Base-by-base conservation (phyloP, 148 eudicot genomes). In the Rhododendron vialii region DNA sequence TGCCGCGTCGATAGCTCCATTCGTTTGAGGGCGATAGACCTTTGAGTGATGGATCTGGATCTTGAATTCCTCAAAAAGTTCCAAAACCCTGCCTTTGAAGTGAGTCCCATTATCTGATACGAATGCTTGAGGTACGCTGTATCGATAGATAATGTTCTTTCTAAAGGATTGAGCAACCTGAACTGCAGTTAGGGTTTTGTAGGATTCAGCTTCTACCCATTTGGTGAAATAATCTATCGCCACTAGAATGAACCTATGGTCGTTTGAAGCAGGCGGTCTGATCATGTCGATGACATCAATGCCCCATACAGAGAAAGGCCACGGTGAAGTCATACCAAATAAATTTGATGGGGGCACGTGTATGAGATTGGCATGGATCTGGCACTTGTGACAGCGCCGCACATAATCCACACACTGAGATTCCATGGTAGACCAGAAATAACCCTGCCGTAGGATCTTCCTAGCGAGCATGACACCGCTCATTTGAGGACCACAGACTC, bases 251-350 rank as follows among this genome's bases (percentile, higher is more conserved):
- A 18, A 84, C 18, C 35, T 43, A 26, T 84, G 51, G 0, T 53
- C 82, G 35, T 41, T 41, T 4, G 5, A 41, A 41, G 45, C 45
- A 3, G 45, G 2, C 0, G 45, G 45, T 41, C 6, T 20, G 30
- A 84, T 57, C n/a, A 22, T 28, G 1, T 74, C 82, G 5, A 84
- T 84, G 3, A 76, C 41, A 20, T 84, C 86, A 0, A 84, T 55
- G 15, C 73, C 74, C 74, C 74, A 84, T 0, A 50, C 20, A 9
- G 71, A 51, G 15, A 83, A 84, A 6, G 73, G 86, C 82, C 82
- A 84, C 0, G 86, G 82, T 2, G 86, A 76, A 0, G 71, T 33
- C 50, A 84, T 24, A 24, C n/a, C 33, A 30, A 53, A 50, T 0
- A 84, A 35, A 0, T 51, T 4, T 14, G 63, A 15, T 0, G 24